phyloP scores from a whole-genome alignment of 495 filamentous ascomycete genomes.

The Tuber microsphaerosporum region DNA sequence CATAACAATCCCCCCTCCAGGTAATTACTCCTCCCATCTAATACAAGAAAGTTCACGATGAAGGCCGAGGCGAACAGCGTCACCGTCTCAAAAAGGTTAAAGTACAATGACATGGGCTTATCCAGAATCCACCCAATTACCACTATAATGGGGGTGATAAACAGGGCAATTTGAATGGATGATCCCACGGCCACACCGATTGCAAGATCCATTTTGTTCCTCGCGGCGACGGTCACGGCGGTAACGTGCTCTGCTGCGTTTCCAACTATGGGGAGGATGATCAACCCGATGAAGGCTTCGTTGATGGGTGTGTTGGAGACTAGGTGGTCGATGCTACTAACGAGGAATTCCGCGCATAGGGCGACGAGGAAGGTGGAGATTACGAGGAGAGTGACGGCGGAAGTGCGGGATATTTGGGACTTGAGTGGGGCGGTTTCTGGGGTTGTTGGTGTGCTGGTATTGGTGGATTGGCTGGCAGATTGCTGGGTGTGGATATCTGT shows the following conservation, averaged over 20 bases:
- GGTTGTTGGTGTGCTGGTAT: neutral
- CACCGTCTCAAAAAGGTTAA: constrained; percentile 86
- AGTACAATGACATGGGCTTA: constrained; percentile 80
- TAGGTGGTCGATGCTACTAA: constrained; percentile 69
- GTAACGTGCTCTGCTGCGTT: constrained; percentile 92
- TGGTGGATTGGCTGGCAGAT: neutral
- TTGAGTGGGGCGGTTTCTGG: neutral
- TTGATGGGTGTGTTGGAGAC: constrained; percentile 59
- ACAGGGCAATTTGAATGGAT: constrained; percentile 83
- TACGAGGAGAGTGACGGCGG: constrained; percentile 63
- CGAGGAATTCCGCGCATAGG: constrained; percentile 79
- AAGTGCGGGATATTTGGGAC: neutral
- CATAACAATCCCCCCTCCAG: constrained; percentile 76
- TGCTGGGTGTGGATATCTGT: neutral
- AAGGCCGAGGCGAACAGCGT: constrained; percentile 79
- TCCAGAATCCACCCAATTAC: constrained; percentile 80
- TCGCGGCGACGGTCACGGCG: constrained; percentile 75
- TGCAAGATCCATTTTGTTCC: constrained; percentile 94
- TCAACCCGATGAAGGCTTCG: neutral
- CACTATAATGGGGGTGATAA: constrained; percentile 81
- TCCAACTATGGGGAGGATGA: constrained; percentile 53
- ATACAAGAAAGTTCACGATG: constrained; percentile 80
- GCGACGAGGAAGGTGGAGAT: constrained; percentile 73
- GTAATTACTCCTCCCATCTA: constrained; percentile 84
- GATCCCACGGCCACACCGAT: constrained; percentile 84